phyloP scores from a whole-genome alignment of 169 alveolate genomes.

The Plasmodium vinckei region DNA sequence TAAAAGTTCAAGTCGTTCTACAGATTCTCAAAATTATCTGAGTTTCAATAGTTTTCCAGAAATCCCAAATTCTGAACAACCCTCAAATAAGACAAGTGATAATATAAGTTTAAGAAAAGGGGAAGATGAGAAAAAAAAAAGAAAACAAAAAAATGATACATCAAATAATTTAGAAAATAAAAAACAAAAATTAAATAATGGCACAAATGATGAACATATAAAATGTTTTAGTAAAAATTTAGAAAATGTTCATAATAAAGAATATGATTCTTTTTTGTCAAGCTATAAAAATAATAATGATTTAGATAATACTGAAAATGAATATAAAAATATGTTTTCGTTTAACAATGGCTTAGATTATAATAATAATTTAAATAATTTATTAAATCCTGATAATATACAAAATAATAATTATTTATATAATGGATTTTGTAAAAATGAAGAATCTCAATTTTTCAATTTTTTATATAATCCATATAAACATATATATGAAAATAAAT shows the following conservation, averaged over 20 bases:
- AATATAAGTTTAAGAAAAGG: neutral
- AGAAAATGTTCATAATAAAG: too few relatives aligned
- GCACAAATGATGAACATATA: neutral
- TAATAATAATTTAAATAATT: neutral
- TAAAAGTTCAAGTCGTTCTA: neutral
- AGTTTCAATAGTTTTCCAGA: conserved; percentile 11
- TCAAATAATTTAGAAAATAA: neutral
- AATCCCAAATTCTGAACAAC: neutral
- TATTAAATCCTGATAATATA: neutral
- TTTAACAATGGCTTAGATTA: neutral
- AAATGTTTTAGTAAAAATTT: too few relatives aligned
- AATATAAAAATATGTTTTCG: neutral
- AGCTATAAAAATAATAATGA: neutral
- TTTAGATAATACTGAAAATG: neutral
- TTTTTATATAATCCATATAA: conserved; percentile 55
- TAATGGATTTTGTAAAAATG: conserved; percentile 4
- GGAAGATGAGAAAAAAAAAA: neutral
- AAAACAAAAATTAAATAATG: neutral
- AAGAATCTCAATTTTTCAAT: conserved; percentile 35
- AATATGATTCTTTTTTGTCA: too few relatives aligned
- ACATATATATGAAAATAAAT: conserved; percentile 37
- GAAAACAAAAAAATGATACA: neutral
- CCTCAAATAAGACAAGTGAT: neutral
- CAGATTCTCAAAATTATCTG: neutral
- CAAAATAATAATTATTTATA: neutral